Conservation (phyloP, 495 filamentous ascomycete genomes). For the Podospora comata region DNA sequence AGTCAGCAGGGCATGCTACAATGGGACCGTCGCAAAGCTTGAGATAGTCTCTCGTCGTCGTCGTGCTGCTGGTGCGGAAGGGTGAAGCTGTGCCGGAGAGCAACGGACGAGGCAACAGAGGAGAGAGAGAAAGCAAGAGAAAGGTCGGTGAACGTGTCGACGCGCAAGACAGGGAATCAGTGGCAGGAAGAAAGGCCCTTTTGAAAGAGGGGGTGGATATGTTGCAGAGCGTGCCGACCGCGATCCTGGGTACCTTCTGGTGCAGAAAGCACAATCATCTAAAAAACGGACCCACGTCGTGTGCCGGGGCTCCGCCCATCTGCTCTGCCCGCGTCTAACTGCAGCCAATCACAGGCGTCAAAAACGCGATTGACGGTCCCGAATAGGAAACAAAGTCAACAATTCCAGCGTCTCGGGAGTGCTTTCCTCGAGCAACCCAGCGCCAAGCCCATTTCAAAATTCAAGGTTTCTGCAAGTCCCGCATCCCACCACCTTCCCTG, state of each 20-base stretch:
- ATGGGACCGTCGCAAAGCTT: neutral
- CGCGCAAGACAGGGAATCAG: constrained; percentile 1
- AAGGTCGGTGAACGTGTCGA: constrained; percentile 3
- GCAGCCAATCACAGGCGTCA: constrained; percentile 20
- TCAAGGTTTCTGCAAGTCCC: constrained; percentile 8
- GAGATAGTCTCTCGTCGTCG: neutral
- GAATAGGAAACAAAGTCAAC: constrained; percentile 30
- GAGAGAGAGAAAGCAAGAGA: constrained; percentile 11
- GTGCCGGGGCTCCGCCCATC: constrained; percentile 13
- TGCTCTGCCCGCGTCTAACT: constrained; percentile 23
- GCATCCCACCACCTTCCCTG: constrained; percentile 1
- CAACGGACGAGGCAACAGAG: neutral
- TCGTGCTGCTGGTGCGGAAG: neutral
- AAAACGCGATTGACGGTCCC: constrained; percentile 20
- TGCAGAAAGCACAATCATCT: constrained; percentile 10
- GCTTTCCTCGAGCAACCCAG: constrained; percentile 3
- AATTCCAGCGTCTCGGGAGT: neutral
- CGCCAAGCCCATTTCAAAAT: constrained; percentile 16
- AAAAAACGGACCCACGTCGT: constrained; percentile 21
- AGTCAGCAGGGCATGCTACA: constrained; percentile 1
- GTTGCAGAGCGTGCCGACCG: constrained; percentile 9
- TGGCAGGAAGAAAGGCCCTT: neutral
- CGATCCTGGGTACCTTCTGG: constrained; percentile 7
- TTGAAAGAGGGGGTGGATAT: constrained; percentile 8
- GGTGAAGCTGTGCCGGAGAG: neutral